Percentiles rank a stretch among this genome's conserved stretches.
Conservation (phyloP, 2,329 filamentous ascomycete species). For the Calonectria pteridis region DNA sequence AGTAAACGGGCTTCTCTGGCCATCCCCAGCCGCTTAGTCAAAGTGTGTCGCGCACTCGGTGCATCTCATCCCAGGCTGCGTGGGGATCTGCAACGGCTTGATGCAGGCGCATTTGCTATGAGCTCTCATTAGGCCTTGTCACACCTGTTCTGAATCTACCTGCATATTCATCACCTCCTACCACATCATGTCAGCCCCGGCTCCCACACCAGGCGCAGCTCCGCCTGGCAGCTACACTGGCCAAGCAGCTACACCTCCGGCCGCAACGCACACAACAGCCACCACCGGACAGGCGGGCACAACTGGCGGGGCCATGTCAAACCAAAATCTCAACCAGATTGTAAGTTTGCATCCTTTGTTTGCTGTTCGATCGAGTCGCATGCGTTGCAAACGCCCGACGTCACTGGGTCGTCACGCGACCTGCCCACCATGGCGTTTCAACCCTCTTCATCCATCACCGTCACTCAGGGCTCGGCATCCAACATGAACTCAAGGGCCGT, state of each 20-base stretch:
- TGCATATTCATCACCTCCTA: neutral
- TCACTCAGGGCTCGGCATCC: neutral
- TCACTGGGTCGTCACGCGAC: neutral
- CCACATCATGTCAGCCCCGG: conserved; percentile 51
- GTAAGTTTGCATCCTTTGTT: conserved; percentile 68
- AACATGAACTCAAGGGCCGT: neutral
- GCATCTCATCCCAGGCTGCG: conserved; percentile 18
- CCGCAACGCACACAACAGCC: conserved; percentile 40
- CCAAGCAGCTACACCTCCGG: conserved; percentile 51
- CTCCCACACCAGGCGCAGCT: conserved; percentile 46
- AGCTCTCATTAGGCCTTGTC: conserved; percentile 6
- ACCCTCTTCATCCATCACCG: neutral
- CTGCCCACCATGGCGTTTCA: neutral
- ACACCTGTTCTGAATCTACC: neutral
- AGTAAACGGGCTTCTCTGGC: neutral
- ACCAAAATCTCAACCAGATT: conserved; percentile 95
- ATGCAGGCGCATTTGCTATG: conserved; percentile 24
- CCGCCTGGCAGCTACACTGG: conserved; percentile 48
- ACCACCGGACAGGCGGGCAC: conserved; percentile 49
- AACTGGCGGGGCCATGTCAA: conserved; percentile 69
- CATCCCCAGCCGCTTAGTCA: neutral
- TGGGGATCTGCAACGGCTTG: conserved; percentile 12
- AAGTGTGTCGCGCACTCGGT: conserved; percentile 3
- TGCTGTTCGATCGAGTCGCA: neutral
- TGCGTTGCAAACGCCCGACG: neutral